Evolutionary conservation across 1,284 basidiomycete species (phyloP).

Genomic region (Ganoderma meredithae): DNA sequence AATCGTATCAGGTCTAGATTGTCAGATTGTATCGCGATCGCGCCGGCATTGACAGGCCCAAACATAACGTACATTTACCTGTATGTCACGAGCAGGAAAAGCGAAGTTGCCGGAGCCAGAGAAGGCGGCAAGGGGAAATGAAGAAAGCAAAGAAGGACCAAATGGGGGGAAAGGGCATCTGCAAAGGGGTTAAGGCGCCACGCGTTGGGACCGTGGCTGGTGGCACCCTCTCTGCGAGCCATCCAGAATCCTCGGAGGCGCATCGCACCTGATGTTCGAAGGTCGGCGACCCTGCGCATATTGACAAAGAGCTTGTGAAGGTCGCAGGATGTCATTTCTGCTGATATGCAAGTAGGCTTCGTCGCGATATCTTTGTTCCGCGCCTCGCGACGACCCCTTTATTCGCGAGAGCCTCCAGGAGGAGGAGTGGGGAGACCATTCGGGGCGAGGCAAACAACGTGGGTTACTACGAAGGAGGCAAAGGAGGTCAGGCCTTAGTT

Average conservation of each 20-base stretch:
- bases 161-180: constrained; percentile 3
- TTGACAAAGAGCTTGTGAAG: constrained; percentile 18
- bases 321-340: constrained; percentile 20
- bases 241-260: constrained; percentile 17
- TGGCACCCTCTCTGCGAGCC: constrained; percentile 19
- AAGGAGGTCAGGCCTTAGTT: constrained; percentile 8
- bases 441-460: constrained; percentile 24
- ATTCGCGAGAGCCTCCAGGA: constrained; percentile 15
- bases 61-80: constrained; percentile 22
- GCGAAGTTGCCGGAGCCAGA: not conserved
- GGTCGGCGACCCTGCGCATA: constrained; percentile 23
- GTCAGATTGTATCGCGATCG: constrained; percentile 21
- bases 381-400: constrained; percentile 25
- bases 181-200: constrained; percentile 23
- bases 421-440: constrained; percentile 9
- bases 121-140: not conserved
- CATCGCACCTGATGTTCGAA: constrained; percentile 19
- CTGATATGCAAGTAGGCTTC: constrained; percentile 23
- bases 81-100: not conserved
- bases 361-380: constrained; percentile 18
- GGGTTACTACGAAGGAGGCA: constrained; percentile 10
- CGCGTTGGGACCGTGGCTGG: constrained; percentile 16
- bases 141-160: not conserved
- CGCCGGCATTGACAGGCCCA: constrained; percentile 14
- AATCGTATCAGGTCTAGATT: constrained; percentile 9